Evolutionary conservation across 2,329 filamentous ascomycete species (phyloP), one percentile per base, ranked within the genome.

Genomic region (Aspergillus uvarum): DNA sequence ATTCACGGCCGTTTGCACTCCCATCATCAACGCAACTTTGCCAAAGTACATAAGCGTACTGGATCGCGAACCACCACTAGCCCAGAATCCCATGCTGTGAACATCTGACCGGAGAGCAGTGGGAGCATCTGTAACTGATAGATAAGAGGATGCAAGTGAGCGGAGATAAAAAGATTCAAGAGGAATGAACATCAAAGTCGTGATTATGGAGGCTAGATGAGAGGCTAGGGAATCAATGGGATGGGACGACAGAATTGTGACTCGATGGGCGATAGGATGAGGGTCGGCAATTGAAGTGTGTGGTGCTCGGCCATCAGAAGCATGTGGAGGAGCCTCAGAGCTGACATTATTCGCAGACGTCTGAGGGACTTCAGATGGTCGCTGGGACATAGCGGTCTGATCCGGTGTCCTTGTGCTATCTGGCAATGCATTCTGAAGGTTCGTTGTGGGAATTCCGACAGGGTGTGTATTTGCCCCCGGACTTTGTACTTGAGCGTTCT

Each of bases 191-290:
- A 79, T 62, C n/a, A 74, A 65, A 12, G 66, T 71, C 8, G 73
- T 76, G 42, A 77, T 64, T 38, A 78, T 62, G 5, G 72, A 70
- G 7, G 77, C 72, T 24, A 79, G 65, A 51, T 79, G 76, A 5
- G 75, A 78, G 21, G 77, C 72, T 26, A 80, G 70, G 7, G 76
- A 75, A 63, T 79, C 77, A 11, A 75, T 73, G 5, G 77, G 75
- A 35, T 77, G 74, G 8, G 73, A 74, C 4, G 77, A 79, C 26
- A 80, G 74, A 16, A 79, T 74, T 4, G 77, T 80, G 16, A 80
- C 72, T 50, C 76, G 72, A 63, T 78, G 76, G 22, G 72, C 65
- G 10, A 64, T 61, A 31, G 66, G 52, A 16, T 59, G 54, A 16
- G 59, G 11, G 35, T 50, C 62, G 19, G 47, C 19, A 26, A 58